Percentiles rank a stretch among this genome's conserved stretches.
phyloP scores from a whole-genome alignment of 1,284 basidiomycete genomes.

The Boletellus dicymbophilus region DNA sequence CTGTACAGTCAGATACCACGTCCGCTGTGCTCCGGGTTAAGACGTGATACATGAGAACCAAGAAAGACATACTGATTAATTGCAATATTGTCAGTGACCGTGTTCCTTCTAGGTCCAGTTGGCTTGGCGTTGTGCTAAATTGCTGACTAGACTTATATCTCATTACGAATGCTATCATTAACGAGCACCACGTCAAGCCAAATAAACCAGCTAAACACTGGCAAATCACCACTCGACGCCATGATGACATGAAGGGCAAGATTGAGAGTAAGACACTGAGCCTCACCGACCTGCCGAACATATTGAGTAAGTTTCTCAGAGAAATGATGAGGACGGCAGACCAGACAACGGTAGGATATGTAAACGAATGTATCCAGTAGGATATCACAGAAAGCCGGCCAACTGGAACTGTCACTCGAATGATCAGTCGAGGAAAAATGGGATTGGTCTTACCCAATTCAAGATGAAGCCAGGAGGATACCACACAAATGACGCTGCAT shows the following conservation, averaged over 20 bases:
- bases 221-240: constrained; percentile 12
- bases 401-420: constrained; percentile 5
- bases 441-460: constrained; percentile 7
- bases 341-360: constrained; percentile 18
- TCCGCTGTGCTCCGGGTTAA: constrained; percentile 17
- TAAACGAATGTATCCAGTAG: constrained; percentile 20
- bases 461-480: constrained; percentile 14
- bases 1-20: constrained; percentile 19
- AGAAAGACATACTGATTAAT: constrained; percentile 15
- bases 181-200: constrained; percentile 9
- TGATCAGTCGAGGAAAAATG: not conserved
- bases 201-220: constrained; percentile 10
- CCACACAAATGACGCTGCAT: constrained; percentile 8
- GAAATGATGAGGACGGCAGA: constrained; percentile 5
- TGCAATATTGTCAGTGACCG: constrained; percentile 11
- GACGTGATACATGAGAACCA: not conserved
- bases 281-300: constrained; percentile 15
- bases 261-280: constrained; percentile 25
- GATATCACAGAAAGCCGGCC: constrained; percentile 5
- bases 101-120: not conserved
- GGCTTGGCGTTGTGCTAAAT: not conserved
- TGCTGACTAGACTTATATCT: not conserved
- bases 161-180: constrained; percentile 6
- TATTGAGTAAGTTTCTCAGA: not conserved
- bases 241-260: constrained; percentile 10